Evolutionary conservation across 1,284 basidiomycete species (phyloP).

Genomic region (Gomphus sp.): DNA sequence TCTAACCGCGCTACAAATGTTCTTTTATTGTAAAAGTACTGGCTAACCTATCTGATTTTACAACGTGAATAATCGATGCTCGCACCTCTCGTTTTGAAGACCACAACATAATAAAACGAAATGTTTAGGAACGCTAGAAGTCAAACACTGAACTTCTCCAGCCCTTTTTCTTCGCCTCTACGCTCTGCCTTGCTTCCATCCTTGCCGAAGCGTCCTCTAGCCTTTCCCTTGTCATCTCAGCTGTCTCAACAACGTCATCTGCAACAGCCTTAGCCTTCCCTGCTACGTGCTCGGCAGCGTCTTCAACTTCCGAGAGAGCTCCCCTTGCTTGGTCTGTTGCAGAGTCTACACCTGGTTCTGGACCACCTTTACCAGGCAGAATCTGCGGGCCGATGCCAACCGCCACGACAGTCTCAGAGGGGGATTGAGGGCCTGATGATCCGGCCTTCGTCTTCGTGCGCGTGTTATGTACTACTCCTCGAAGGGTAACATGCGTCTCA

Average conservation of each 20-base stretch:
- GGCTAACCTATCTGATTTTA: not conserved
- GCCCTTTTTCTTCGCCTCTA: constrained; percentile 13
- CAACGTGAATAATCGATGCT: not conserved
- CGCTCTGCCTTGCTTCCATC: constrained; percentile 16
- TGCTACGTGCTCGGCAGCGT: constrained; percentile 11
- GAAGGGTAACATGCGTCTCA: constrained; percentile 23
- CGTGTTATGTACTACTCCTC: constrained; percentile 31
- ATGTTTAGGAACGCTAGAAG: constrained; percentile 9
- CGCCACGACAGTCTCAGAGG: constrained; percentile 26
- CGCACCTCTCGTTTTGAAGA: not conserved
- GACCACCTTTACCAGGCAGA: constrained; percentile 33
- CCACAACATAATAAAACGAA: not conserved
- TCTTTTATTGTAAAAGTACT: not conserved
- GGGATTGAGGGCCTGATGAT: constrained; percentile 11
- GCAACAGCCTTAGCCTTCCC: constrained; percentile 3
- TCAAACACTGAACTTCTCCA: constrained; percentile 27
- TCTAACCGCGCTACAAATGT: no score
- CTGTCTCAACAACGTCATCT: constrained; percentile 14
- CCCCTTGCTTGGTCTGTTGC: constrained; percentile 16
- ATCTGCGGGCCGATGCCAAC: constrained; percentile 38
- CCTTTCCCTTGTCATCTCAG: constrained; percentile 17
- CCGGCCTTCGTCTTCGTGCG: constrained; percentile 15
- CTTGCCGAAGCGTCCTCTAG: constrained; percentile 18
- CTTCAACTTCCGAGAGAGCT: constrained; percentile 18
- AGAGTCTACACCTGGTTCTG: constrained; percentile 17